Evolutionary conservation across 129 eudicot species (phyloP).

Genomic region (Artemisia tridentata): DNA sequence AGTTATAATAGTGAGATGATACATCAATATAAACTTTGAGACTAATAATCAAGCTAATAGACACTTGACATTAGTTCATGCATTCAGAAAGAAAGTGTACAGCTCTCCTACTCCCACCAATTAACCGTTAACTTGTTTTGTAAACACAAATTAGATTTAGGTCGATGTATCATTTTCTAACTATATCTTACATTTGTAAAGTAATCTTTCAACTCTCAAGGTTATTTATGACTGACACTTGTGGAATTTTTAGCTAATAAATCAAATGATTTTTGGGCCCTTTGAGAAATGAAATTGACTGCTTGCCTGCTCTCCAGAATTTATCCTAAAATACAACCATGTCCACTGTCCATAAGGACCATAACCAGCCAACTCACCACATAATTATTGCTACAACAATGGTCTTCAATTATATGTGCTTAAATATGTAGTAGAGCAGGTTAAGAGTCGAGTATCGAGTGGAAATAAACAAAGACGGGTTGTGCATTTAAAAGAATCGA

Average conservation of each 20-base stretch:
- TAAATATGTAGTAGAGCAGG: neutral
- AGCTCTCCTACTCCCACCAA: neutral
- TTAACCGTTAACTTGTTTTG: no score
- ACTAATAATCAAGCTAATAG: no score
- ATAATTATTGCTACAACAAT: constrained; percentile 17
- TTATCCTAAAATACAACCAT: constrained; percentile 19
- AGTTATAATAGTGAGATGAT: no score
- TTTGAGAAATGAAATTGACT: constrained; percentile 24
- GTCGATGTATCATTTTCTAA: neutral
- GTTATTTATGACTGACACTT: neutral
- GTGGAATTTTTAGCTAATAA: constrained; percentile 7
- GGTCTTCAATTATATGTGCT: neutral
- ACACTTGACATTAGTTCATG: neutral
- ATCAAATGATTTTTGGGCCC: constrained; percentile 32
- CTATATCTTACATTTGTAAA: neutral
- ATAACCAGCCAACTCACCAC: constrained; percentile 8
- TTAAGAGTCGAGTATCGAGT: neutral
- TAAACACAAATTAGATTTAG: no score
- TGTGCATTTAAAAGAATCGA: no score
- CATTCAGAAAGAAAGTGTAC: neutral
- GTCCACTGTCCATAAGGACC: no score
- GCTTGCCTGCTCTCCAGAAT: constrained; percentile 18
- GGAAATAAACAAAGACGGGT: no score
- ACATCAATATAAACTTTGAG: no score
- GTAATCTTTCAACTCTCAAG: neutral